Evolutionary conservation across 2,329 filamentous ascomycete genomes (phyloP).

Genomic region (Malbranchea cinnamomea): DNA sequence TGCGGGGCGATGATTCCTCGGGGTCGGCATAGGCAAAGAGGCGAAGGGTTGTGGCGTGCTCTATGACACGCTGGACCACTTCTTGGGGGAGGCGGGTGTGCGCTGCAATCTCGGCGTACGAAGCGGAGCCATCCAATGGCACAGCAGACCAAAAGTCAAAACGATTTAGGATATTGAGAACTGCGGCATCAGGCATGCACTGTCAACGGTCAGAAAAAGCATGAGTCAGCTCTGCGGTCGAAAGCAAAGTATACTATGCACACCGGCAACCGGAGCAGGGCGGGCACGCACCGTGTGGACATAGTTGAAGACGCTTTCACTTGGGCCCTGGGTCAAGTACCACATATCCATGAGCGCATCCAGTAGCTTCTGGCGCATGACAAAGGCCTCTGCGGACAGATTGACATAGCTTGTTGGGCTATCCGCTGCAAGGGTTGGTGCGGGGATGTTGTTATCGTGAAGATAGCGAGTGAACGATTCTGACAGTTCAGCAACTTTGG

Average conservation of each 20-base stretch:
- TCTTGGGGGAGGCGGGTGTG: conserved; percentile 25
- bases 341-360: conserved; percentile 34
- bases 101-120: conserved; percentile 27
- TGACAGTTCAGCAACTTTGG: conserved; percentile 6
- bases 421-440: conserved; percentile 30
- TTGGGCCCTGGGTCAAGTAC: conserved; percentile 34
- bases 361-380: conserved; percentile 29
- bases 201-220: conserved; percentile 12
- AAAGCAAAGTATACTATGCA: background rate
- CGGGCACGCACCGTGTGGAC: conserved; percentile 4
- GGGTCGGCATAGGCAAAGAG: conserved; percentile 15
- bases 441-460: conserved; percentile 28
- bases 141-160: conserved; percentile 40
- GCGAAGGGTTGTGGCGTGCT: conserved; percentile 26
- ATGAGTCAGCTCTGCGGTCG: background rate
- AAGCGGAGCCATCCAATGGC: conserved; percentile 32
- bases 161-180: conserved; percentile 35
- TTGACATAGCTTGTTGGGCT: conserved; percentile 30
- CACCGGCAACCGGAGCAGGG: background rate
- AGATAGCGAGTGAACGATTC: conserved; percentile 5
- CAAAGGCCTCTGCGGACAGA: conserved; percentile 30
- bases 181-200: conserved; percentile 31
- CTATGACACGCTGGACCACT: conserved; percentile 25
- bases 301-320: conserved; percentile 32
- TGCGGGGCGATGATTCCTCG: conserved; percentile 3